Evolutionary conservation across 1,284 basidiomycete genomes (phyloP), one percentile per base, ranked within the genome.

Genomic region (Austroboletus novae-zelandiae): DNA sequence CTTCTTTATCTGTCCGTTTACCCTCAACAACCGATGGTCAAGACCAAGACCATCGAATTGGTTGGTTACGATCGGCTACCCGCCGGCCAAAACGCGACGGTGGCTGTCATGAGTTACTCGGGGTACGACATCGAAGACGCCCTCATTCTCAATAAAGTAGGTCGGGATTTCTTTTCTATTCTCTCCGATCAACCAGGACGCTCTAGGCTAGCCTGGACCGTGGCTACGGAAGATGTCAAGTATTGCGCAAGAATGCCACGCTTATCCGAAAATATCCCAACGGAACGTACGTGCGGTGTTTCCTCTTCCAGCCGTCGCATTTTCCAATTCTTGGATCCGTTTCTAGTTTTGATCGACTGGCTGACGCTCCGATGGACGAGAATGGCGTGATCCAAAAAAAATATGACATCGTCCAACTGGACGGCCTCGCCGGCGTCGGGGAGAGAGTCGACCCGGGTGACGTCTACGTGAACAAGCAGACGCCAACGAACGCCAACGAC

Each of bases 101-200:
- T 99, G 37, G 98, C 96, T 3, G 94, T 99, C 57, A 99, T 99
- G 97, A 94, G 91, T 65, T 99, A 91, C 73, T 98, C 94, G 3
- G 97, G 97, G 27, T 99, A 99, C 70, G 97, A 99, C 79, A 99
- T 99, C 56, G 97, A 99, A 73, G 97, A 99, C 73, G 97, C 97
- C 1, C 77, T 99, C 50, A 97, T 99, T 63, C 75, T 98, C 52
- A 99, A 99, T 73, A 94, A 90, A 77, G 90, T 86, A 40, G 29
- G 72, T 43, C 43, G 6, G 25, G 25, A 9, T 6, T 27, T 27
- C 18, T 36, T 45, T n/a, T 15, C 35, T 27, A 37, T 43, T 42
- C n/a, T 52, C 48, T 43, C 40, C n/a, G 43, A 34, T 58, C 23
- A 56, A 45, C 9, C n/a, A 40, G 7, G 32, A 13, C 39, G 35